Conservation (phyloP, 108 stramenopile genomes). For the Craspedostauros australis region DNA sequence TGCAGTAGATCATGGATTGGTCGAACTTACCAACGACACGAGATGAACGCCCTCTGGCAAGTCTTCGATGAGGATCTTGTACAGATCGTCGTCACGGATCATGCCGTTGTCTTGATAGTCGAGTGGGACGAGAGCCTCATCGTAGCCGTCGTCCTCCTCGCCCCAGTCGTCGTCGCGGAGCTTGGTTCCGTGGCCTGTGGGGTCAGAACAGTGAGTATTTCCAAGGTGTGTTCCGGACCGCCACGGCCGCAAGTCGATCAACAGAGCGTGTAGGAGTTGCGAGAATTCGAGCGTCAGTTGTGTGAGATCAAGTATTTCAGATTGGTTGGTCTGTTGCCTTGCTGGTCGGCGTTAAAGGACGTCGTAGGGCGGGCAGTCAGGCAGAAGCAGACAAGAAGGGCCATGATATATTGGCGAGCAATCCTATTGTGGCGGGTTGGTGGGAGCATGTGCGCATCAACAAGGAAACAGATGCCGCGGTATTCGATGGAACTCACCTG, state of each 20-base stretch:
- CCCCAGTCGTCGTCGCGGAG: constrained; percentile 51
- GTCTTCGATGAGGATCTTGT: constrained; percentile 50
- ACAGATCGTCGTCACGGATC: constrained; percentile 78
- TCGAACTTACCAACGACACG: constrained; percentile 20
- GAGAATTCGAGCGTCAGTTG: too few species aligned
- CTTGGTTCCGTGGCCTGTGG: constrained; percentile 61
- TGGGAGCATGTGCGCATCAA: not conserved
- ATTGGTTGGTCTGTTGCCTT: not conserved
- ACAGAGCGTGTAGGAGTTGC: too few species aligned
- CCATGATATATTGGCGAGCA: not conserved
- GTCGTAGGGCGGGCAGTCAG: not conserved
- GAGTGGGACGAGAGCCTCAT: constrained; percentile 83
- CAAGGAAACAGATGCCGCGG: not conserved
- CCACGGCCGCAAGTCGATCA: not conserved
- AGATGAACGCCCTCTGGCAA: constrained; percentile 10
- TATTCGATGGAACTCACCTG: constrained; percentile 23
- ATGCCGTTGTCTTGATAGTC: constrained; percentile 67
- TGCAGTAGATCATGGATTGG: not conserved
- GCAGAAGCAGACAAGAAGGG: not conserved
- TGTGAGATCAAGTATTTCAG: not conserved
- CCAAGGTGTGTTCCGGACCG: not conserved
- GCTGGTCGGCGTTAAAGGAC: not conserved
- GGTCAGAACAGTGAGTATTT: not conserved
- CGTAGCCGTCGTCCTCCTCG: constrained; percentile 68
- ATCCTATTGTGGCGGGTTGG: not conserved